phyloP scores from a whole-genome alignment of 805 yeast species.

The Ogataea chonburiensis region DNA sequence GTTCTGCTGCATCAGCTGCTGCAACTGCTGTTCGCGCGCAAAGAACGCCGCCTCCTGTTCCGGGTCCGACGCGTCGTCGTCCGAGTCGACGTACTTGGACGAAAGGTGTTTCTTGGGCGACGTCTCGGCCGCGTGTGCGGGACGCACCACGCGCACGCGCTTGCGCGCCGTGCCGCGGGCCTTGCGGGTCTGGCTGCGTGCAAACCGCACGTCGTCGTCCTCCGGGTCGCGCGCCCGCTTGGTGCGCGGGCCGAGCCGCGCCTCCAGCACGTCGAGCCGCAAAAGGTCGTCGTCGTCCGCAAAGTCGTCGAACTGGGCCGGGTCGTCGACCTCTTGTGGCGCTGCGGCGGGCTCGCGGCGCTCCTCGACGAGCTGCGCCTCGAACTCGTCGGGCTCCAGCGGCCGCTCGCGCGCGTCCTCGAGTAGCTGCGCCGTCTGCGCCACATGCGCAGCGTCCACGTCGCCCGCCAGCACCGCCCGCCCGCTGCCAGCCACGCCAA shows the following conservation, averaged over 20 bases:
- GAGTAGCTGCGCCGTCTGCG: slow-evolving; percentile 15
- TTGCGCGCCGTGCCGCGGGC: slow-evolving; percentile 14
- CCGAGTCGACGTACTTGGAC: slow-evolving; percentile 52
- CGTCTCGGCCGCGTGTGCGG: slow-evolving; percentile 4
- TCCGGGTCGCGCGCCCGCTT: slow-evolving; percentile 26
- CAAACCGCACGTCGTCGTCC: slow-evolving; percentile 15
- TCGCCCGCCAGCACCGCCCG: slow-evolving; percentile 9
- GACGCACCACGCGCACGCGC: slow-evolving; percentile 11
- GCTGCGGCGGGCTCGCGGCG: slow-evolving; percentile 3
- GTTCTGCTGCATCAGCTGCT: slow-evolving; percentile 32
- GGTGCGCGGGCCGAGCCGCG: slow-evolving; percentile 23
- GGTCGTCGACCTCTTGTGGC: slow-evolving; percentile 21
- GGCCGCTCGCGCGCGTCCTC: slow-evolving; percentile 24
- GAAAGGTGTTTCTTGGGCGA: slow-evolving; percentile 39
- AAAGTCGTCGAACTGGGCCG: slow-evolving; percentile 39
- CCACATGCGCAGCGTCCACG: slow-evolving; percentile 11
- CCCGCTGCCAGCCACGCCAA: slow-evolving; percentile 8
- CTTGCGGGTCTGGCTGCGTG: slow-evolving; percentile 10
- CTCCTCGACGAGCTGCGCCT: slow-evolving; percentile 13
- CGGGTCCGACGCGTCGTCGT: slow-evolving; percentile 64
- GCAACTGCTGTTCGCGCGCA: slow-evolving; percentile 52
- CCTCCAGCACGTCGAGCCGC: slow-evolving; percentile 41
- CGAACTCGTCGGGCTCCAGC: slow-evolving; percentile 27
- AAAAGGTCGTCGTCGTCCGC: slow-evolving; percentile 25
- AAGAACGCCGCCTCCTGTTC: slow-evolving; percentile 54